These are phyloP conservation scores for Cupressus sempervirens DNA, from an alignment of 75 land plant genomes.

Conservation along the genomic window DNA sequence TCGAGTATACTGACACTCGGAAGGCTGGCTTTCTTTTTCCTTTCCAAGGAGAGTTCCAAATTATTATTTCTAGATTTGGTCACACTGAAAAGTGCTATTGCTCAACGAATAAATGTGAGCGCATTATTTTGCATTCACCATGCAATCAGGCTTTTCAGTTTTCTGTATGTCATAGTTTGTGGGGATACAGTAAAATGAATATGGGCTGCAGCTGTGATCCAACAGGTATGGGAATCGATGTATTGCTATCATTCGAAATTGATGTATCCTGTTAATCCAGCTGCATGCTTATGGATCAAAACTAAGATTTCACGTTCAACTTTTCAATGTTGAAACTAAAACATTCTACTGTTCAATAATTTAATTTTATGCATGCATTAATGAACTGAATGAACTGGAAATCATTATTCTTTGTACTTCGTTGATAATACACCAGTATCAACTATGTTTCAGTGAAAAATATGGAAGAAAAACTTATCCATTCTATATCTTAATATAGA, in stretches of 20 bases:
- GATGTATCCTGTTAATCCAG: background rate
- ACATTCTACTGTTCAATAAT: background rate
- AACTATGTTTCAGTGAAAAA: background rate
- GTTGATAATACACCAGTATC: background rate
- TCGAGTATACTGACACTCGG: slow-evolving; percentile 65
- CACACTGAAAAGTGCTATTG: background rate
- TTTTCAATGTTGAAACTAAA: background rate
- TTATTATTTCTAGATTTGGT: background rate
- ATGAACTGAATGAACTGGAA: background rate
- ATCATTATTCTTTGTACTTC: background rate
- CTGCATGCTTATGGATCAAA: background rate
- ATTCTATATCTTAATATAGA: too few species aligned
- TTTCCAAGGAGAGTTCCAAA: background rate
- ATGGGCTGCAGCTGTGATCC: background rate
- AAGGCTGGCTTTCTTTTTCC: background rate
- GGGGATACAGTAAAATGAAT: background rate
- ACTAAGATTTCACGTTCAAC: background rate
- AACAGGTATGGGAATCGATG: background rate
- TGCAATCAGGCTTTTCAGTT: background rate
- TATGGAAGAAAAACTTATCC: background rate
- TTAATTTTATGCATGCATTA: background rate
- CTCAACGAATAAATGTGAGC: background rate
- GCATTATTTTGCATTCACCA: background rate
- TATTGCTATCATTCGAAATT: background rate
- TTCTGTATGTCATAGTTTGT: background rate